A percentile compares a stretch with the other conserved stretches of the same genome.
Evolutionary conservation across 2,329 filamentous ascomycete genomes (phyloP).

Genomic region (Monilinia vaccinii-corymbosi): DNA sequence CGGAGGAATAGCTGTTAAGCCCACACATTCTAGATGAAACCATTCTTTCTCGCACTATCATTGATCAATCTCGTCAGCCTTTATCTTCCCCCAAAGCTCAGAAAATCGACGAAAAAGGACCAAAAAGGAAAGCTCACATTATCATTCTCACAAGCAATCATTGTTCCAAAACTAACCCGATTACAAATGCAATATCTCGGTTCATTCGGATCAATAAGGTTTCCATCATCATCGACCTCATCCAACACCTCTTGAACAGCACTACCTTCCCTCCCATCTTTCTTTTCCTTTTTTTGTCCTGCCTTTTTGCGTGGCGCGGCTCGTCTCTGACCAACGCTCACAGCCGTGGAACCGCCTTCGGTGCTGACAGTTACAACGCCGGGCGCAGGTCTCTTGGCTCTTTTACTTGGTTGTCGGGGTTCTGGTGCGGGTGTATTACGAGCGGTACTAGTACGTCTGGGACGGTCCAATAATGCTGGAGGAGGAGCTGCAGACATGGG

Average conservation of each 20-base stretch:
- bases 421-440: constrained; percentile 36
- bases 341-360: constrained; percentile 38
- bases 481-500: constrained; percentile 10
- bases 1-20: constrained; percentile 55
- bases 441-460: constrained; percentile 30
- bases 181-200: constrained; percentile 71
- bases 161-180: constrained; percentile 69
- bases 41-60: constrained; percentile 67
- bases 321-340: constrained; percentile 64
- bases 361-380: constrained; percentile 50
- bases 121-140: constrained; percentile 46
- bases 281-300: constrained; percentile 35
- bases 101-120: neutral
- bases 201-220: constrained; percentile 66
- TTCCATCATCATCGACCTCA: constrained; percentile 59
- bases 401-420: constrained; percentile 40
- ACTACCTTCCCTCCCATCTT: constrained; percentile 33
- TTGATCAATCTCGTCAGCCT: constrained; percentile 14
- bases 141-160: constrained; percentile 75
- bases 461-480: constrained; percentile 24
- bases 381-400: constrained; percentile 61
- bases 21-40: constrained; percentile 77
- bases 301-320: constrained; percentile 59
- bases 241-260: constrained; percentile 41
- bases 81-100: neutral